Conservation (phyloP, 139 green algal species). For the Closterium sp. region DNA sequence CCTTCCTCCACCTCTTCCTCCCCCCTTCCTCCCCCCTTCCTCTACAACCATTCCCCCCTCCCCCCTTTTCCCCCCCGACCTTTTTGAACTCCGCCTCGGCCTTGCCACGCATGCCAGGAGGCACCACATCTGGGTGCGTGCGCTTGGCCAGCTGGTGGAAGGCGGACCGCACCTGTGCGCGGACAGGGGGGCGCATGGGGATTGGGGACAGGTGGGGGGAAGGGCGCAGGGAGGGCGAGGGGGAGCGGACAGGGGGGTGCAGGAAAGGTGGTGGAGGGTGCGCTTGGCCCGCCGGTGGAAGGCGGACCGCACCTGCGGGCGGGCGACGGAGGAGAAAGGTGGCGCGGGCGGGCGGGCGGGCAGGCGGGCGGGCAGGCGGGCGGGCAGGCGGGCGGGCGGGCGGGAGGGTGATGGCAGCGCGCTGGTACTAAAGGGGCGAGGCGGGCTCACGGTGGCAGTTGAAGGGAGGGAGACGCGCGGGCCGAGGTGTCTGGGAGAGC, state of each 20-base stretch:
- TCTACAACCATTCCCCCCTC: too few species aligned
- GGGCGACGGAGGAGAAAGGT: neutral
- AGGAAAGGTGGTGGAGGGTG: neutral
- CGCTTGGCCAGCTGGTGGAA: neutral
- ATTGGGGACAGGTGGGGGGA: neutral
- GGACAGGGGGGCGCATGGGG: too few species aligned
- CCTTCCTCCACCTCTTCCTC: neutral
- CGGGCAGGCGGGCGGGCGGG: too few species aligned
- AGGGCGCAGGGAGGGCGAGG: neutral
- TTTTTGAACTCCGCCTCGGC: neutral
- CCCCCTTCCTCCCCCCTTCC: neutral
- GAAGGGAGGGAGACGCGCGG: neutral
- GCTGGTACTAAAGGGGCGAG: neutral
- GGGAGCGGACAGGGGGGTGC: neutral
- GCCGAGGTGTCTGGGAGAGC: neutral
- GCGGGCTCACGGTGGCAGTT: neutral
- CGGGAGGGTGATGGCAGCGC: neutral
- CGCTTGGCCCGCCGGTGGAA: neutral
- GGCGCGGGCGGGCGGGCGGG: too few species aligned
- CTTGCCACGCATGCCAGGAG: neutral
- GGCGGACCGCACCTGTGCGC: neutral
- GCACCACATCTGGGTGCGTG: neutral
- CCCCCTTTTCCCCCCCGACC: neutral
- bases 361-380: too few species aligned
- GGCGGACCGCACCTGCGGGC: neutral